phyloP scores from a whole-genome alignment of 2,329 filamentous ascomycete genomes.

The Talaromyces atroroseus region DNA sequence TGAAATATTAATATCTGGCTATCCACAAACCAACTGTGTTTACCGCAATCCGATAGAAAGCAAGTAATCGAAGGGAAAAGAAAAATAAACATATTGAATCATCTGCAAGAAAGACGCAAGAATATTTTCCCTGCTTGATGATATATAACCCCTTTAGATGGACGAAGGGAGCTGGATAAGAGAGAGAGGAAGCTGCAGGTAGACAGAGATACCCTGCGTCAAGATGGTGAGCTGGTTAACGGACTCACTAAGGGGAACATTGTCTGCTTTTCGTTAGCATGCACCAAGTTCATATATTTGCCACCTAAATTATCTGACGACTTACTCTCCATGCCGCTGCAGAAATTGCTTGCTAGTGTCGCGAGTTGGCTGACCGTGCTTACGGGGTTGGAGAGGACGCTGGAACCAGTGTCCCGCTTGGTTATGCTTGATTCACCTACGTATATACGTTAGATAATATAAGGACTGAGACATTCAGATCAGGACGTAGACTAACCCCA shows the following conservation, averaged over 20 bases:
- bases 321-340: constrained; percentile 11
- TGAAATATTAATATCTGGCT: neutral
- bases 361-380: constrained; percentile 1
- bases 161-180: constrained; percentile 7
- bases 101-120: neutral
- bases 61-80: neutral
- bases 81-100: neutral
- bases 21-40: neutral
- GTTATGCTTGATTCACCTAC: neutral
- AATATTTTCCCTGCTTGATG: neutral
- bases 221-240: constrained; percentile 9
- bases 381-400: constrained; percentile 9
- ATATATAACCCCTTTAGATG: neutral
- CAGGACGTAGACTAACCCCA: neutral
- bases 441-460: neutral
- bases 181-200: constrained; percentile 7
- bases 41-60: neutral
- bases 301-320: neutral
- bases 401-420: constrained; percentile 9
- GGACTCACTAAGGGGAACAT: constrained; percentile 7
- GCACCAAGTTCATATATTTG: neutral
- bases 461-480: neutral
- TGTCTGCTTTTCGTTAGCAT: neutral
- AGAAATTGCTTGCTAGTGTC: constrained; percentile 11
- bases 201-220: constrained; percentile 10